Evolutionary conservation across 805 yeast genomes (phyloP).

Genomic region (Yamadazyma endophytica): DNA sequence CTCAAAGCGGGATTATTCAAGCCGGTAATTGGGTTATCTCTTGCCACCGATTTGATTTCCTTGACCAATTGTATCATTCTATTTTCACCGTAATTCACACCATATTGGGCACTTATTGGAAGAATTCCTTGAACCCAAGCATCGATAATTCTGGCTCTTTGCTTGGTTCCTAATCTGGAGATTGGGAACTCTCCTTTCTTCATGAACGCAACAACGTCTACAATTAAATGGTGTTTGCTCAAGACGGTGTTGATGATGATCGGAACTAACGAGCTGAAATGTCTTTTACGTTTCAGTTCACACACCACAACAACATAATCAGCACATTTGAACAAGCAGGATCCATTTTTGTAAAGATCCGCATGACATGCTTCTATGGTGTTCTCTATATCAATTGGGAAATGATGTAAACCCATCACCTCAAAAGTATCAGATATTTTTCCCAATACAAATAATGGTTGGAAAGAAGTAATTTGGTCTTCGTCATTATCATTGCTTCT

Average conservation of each 20-base stretch:
- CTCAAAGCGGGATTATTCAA: slow-evolving; percentile 39
- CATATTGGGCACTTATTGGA: slow-evolving; percentile 39
- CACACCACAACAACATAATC: slow-evolving; percentile 74
- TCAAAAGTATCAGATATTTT: slow-evolving; percentile 85
- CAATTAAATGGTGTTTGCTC: slow-evolving; percentile 73
- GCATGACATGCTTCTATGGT: slow-evolving; percentile 46
- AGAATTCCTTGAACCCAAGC: slow-evolving; percentile 46
- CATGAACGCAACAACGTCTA: slow-evolving; percentile 82
- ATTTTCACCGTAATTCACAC: slow-evolving; percentile 64
- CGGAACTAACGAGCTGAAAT: slow-evolving; percentile 74
- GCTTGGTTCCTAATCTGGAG: slow-evolving; percentile 71
- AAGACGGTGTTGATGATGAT: slow-evolving; percentile 74
- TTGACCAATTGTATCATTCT: slow-evolving; percentile 55
- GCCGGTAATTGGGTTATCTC: slow-evolving; percentile 37
- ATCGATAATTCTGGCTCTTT: slow-evolving; percentile 64
- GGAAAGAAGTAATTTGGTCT: slow-evolving; percentile 42
- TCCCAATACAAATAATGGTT: slow-evolving; percentile 82
- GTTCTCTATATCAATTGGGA: slow-evolving; percentile 75
- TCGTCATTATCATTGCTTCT: slow-evolving; percentile 8
- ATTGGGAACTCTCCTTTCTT: slow-evolving; percentile 59
- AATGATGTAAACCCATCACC: slow-evolving; percentile 84
- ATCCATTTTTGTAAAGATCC: slow-evolving; percentile 53
- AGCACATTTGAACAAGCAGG: slow-evolving; percentile 77
- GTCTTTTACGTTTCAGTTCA: slow-evolving; percentile 50
- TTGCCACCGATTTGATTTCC: slow-evolving; percentile 44